phyloP scores from a whole-genome alignment of 2,329 filamentous ascomycete species.

The Nothomitra cinnamomea region DNA sequence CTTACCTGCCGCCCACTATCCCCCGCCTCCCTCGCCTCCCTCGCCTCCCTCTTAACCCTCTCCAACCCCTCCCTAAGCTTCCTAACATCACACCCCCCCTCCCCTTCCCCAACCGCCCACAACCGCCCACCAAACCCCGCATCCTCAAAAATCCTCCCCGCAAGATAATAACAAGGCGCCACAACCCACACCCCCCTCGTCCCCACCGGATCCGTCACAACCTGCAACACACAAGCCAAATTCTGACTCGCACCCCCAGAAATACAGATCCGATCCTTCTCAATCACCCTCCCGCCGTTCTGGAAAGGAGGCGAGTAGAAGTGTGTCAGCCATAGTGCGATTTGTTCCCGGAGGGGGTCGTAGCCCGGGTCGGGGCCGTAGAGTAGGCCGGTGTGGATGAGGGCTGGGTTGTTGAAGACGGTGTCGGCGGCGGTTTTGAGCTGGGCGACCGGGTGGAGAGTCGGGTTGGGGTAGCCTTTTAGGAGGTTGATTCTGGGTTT shows the following conservation, averaged over 20 bases:
- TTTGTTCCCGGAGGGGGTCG: slow-evolving; percentile 44
- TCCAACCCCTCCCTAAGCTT: slow-evolving; percentile 35
- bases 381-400: slow-evolving; percentile 47
- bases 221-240: slow-evolving; percentile 57
- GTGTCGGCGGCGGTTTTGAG: slow-evolving; percentile 43
- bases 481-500: slow-evolving; percentile 24
- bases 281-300: slow-evolving; percentile 34
- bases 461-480: slow-evolving; percentile 30
- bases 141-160: slow-evolving; percentile 72
- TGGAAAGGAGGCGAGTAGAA: slow-evolving; percentile 36
- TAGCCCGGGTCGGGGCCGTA: slow-evolving; percentile 71
- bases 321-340: slow-evolving; percentile 52
- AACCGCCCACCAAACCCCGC: slow-evolving; percentile 52
- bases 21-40: too few species aligned
- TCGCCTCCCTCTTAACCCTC: slow-evolving; percentile 27
- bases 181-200: slow-evolving; percentile 68
- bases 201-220: slow-evolving; percentile 61
- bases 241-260: slow-evolving; percentile 77
- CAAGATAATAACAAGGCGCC: slow-evolving; percentile 70
- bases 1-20: background rate
- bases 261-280: slow-evolving; percentile 61
- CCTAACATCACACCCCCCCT: slow-evolving; percentile 55
- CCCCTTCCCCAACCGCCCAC: slow-evolving; percentile 57
- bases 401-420: slow-evolving; percentile 41
- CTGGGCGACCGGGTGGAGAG: slow-evolving; percentile 46